Evolutionary conservation across 768 basidiomycete species (phyloP), one percentile per base, ranked within the genome.

Genomic region (Xanthoconium purpureum): DNA sequence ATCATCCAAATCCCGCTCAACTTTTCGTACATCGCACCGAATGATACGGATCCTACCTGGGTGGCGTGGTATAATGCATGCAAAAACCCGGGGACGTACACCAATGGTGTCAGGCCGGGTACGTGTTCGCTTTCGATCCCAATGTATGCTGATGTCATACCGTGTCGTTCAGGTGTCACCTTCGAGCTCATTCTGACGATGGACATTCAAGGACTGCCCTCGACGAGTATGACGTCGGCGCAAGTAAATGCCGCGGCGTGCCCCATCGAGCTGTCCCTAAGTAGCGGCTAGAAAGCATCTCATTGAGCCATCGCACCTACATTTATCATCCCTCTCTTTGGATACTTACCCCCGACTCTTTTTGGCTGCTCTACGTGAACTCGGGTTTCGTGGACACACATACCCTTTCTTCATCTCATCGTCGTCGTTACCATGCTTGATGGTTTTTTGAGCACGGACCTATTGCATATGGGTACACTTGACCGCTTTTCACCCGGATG

Each of bases 11-110:
- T 98, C 11, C 93, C 93, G 0, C 74, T 98, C 49, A 88, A 88
- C 63, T 95, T 96, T 73, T 84, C 86, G 0, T 97, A 96, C 69
- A 60, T 84, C 13, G 91, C 87, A 0, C 75, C 82, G 12, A 97
- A 98, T 66, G 78, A 82, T 44, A 82, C 87, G 6, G 94, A 98
- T 72, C 76, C 79, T 36, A 96, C 94, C 20, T 98, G 94, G 89
- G 66, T 68, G 8, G 84, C 83, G 52, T 90, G 88, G 84, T 89
- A 94, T 68, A 76, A 87, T 54, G 87, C 81, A 7, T 94, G 92
- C 76, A 80, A 79, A 73, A 87, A 91, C 67, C 65, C 70, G 39
- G 76, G 70, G 37, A 66, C 82, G 32, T 82, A 74, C 68, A 35
- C 69, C 3, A 73, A 73, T 65, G 83, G 80, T n/a, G 74, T 69